phyloP scores from a whole-genome alignment of 257 asterid species.

The Misopates orontium region DNA sequence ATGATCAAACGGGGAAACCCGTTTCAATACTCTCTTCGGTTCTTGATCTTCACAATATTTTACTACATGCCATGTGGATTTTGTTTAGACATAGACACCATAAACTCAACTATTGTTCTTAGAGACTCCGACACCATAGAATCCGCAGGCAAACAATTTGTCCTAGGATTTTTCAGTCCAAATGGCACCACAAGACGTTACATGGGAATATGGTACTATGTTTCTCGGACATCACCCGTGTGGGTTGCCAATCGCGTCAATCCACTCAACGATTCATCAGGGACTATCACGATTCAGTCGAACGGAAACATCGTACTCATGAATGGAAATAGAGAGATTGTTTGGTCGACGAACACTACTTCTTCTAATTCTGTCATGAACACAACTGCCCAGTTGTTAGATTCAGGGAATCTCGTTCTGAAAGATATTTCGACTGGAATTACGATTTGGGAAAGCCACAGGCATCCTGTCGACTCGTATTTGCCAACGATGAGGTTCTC shows the following conservation, averaged over 20 bases:
- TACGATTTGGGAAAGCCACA: slow-evolving; percentile 21
- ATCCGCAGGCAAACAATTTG: slow-evolving; percentile 24
- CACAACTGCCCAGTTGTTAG: slow-evolving; percentile 14
- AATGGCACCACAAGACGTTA: slow-evolving; percentile 39
- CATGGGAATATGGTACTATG: slow-evolving; percentile 21
- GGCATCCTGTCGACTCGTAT: slow-evolving; percentile 28
- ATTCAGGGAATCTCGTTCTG: background rate
- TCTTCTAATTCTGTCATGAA: background rate
- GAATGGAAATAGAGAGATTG: background rate
- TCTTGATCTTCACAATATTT: background rate
- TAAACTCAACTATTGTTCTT: slow-evolving; percentile 20
- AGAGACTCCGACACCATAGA: slow-evolving; percentile 33
- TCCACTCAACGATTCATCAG: background rate
- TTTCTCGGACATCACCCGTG: background rate
- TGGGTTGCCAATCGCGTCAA: slow-evolving; percentile 10
- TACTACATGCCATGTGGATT: background rate
- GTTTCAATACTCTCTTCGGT: background rate
- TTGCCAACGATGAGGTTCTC: slow-evolving; percentile 30
- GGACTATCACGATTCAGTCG: background rate
- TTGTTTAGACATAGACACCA: slow-evolving; percentile 28
- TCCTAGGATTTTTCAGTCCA: slow-evolving; percentile 45
- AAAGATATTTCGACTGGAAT: background rate
- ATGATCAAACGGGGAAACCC: background rate
- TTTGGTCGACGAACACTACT: background rate
- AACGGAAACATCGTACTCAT: background rate